Percentiles rank a stretch among this genome's conserved stretches.
Evolutionary conservation across 1,284 basidiomycete species (phyloP).

Genomic region (Cryptococcus jaspeensis): DNA sequence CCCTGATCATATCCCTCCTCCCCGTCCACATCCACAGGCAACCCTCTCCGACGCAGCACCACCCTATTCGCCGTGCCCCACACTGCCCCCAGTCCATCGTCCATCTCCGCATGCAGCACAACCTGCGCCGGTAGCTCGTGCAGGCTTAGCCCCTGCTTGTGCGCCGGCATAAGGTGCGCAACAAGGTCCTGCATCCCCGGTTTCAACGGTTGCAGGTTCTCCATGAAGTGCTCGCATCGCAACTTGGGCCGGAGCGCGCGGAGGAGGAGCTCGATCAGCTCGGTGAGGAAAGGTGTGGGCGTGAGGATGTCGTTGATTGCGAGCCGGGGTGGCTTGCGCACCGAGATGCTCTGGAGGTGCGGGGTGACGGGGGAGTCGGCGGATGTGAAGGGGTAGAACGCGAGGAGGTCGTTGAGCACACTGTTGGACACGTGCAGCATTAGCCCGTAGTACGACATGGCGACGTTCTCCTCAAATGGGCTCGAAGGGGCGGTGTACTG

Average conservation of each 20-base stretch:
- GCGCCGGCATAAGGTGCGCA: background rate
- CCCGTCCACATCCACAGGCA: background rate
- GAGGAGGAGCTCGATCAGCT: background rate
- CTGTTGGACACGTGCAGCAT: background rate
- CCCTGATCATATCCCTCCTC: background rate
- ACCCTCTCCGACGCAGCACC: background rate
- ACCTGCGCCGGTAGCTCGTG: background rate
- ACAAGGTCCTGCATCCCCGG: too few species aligned
- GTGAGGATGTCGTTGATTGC: background rate
- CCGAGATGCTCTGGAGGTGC: background rate
- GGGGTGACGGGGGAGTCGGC: background rate
- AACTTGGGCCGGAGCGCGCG: background rate
- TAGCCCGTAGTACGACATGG: background rate
- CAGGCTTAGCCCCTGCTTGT: background rate
- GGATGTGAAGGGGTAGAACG: too few species aligned
- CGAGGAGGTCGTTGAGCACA: background rate
- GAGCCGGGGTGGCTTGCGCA: background rate
- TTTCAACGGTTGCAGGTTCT: background rate
- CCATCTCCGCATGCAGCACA: background rate
- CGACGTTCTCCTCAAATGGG: background rate
- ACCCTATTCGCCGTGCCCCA: conserved; percentile 1
- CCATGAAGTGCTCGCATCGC: background rate
- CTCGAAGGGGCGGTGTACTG: background rate
- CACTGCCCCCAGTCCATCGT: background rate
- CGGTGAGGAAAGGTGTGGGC: background rate